Base-by-base conservation (phyloP, 768 basidiomycete genomes). In the Candolleomyces eurysporus region DNA sequence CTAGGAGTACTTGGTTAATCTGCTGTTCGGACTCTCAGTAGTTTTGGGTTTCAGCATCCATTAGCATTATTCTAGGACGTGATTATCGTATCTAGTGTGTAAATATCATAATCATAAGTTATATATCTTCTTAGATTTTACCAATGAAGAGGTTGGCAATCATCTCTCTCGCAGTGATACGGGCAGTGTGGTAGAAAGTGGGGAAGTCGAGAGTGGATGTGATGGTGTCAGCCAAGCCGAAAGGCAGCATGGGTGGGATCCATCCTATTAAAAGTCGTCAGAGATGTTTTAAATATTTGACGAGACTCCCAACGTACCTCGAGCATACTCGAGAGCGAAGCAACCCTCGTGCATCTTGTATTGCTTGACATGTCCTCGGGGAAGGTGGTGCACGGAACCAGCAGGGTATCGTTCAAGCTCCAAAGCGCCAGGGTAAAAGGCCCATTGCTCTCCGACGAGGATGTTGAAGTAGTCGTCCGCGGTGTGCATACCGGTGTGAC, bases 391-490 rank as follows among this genome's bases (percentile, higher is more conserved):
- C 3, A 97, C 90, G 57, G 83, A 86, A 3, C 97, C 97, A 0
- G 94, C 77, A 5, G 78, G 75, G 72, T 99, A 99, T 21, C 84
- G 77, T 83, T 98, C 94, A 84, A 86, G 91, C 67, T 89, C 86
- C 26, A 98, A 78, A 5, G 81, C 81, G 31, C 95, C 96, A 0
- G 96, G 88, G 26, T 58, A 71, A 73, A 94, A 97, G 0, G 96
- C 96, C 88, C 94, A 96, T 73, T 99, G 93, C 75, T 96, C 94
- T 0, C 96, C 97, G 54, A 85, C 78, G 36, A 99, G 79, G 69
- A 99, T 98, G 70, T 97, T 86, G 80, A 98, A 99, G 75, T 98
- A 98, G 72, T 99, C 97, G 71, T 99, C 97, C 1, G 96, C 95
- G 1, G 93, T 92, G 72, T 98, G 96, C 59, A 96, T 66, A 8